Percentiles rank a stretch among this genome's conserved stretches.
Conservation (phyloP, 257 asterid genomes). For the Paraleonurus japonicus region DNA sequence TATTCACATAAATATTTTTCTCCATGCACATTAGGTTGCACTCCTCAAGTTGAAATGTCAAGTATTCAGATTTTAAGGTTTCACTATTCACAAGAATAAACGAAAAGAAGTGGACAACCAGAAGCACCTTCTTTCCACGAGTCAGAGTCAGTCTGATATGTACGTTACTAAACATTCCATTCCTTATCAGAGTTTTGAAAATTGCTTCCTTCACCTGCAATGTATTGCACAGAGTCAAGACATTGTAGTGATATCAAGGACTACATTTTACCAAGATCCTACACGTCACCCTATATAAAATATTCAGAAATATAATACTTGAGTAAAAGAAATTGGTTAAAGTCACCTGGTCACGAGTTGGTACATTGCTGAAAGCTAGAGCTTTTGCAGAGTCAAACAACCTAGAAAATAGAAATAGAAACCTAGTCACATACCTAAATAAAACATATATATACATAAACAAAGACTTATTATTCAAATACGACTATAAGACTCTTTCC, state of each 20-base stretch:
- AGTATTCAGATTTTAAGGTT: conserved; percentile 3
- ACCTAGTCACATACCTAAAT: not conserved
- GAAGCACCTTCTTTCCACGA: conserved; percentile 86
- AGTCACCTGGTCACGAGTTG: conserved; percentile 68
- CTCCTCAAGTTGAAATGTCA: not conserved
- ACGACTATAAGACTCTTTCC: not conserved
- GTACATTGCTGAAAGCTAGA: conserved; percentile 67
- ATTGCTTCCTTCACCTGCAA: conserved; percentile 92
- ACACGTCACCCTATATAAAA: not conserved
- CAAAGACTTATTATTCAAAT: not conserved
- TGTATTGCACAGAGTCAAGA: conserved; percentile 12
- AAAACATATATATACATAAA: not conserved
- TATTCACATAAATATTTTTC: conserved; percentile 1
- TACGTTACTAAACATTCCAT: conserved; percentile 78
- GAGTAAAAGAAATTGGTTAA: not conserved
- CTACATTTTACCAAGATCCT: not conserved
- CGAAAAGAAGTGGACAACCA: not conserved
- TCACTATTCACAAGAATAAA: not conserved
- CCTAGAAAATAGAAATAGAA: conserved; percentile 52
- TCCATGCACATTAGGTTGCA: conserved; percentile 7
- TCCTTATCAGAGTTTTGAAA: conserved; percentile 72
- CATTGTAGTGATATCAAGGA: not conserved
- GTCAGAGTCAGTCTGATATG: conserved; percentile 88
- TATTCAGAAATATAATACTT: not conserved
- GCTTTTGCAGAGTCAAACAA: conserved; percentile 92